Evolutionary conservation across 345 rosid genomes (phyloP).

Genomic region (Euphorbia lathyris): DNA sequence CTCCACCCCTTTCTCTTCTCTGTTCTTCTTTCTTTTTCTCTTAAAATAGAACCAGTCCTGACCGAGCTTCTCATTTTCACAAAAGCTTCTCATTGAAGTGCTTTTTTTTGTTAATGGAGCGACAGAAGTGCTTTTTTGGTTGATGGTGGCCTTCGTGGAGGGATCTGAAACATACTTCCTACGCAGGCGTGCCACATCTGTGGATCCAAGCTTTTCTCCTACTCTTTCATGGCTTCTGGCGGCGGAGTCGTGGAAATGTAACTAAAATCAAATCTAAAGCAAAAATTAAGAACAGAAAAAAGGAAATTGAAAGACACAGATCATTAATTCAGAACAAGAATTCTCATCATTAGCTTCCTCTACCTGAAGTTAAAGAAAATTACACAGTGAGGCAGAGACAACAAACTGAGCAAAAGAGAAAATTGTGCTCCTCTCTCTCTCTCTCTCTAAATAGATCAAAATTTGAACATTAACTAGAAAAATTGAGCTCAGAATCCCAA

Average conservation of each 20-base stretch:
- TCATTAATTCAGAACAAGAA: constrained; percentile 1
- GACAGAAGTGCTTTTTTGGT: no score
- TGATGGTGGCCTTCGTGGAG: no score
- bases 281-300: neutral
- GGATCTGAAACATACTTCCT: constrained; percentile 31
- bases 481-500: neutral
- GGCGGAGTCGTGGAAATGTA: neutral
- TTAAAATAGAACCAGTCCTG: no score
- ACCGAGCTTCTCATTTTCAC: no score
- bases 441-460: no score
- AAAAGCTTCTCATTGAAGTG: no score
- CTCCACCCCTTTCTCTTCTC: no score
- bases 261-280: neutral
- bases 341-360: neutral
- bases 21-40: no score
- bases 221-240: constrained; percentile 37
- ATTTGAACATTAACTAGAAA: constrained; percentile 4
- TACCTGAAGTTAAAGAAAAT: constrained; percentile 3
- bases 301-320: neutral
- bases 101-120: no score
- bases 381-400: neutral
- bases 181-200: constrained; percentile 35
- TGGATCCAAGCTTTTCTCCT: constrained; percentile 22
- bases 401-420: no score
- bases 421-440: no score